A percentile compares a stretch with the other conserved stretches of the same genome.
phyloP scores from a whole-genome alignment of 345 rosid genomes.

The Noccaea bulbosa region DNA sequence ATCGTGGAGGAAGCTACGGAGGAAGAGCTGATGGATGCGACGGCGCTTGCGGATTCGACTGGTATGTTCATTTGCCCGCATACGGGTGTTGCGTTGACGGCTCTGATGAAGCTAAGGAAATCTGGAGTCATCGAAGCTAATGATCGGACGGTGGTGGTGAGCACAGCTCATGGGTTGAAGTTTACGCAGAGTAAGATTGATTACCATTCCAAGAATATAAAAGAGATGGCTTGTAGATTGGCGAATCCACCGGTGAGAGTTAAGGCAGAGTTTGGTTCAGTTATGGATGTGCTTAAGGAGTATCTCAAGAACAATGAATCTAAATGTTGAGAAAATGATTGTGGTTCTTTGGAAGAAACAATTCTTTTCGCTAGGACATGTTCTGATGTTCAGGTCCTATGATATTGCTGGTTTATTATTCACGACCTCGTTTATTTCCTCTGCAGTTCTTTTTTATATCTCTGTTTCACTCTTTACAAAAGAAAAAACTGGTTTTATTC shows the following conservation, averaged over 20 bases:
- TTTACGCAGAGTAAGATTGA: conserved; percentile 78
- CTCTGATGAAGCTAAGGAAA: conserved; percentile 70
- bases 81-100: conserved; percentile 85
- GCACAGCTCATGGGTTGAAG: conserved; percentile 89
- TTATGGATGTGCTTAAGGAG: conserved; percentile 76
- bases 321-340: conserved; percentile 8
- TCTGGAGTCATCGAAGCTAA: conserved; percentile 62
- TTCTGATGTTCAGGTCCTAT: background rate
- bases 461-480: too few relatives aligned
- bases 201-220: conserved; percentile 69
- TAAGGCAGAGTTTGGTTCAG: conserved; percentile 71
- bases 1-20: conserved; percentile 88
- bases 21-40: conserved; percentile 89
- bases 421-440: too few relatives aligned
- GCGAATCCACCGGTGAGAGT: conserved; percentile 78
- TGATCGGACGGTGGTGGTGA: conserved; percentile 82
- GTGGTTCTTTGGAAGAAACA: background rate
- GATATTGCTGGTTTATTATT: too few relatives aligned
- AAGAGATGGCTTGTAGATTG: conserved; percentile 72
- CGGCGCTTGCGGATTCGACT: conserved; percentile 81
- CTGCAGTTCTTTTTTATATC: too few relatives aligned
- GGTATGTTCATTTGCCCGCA: conserved; percentile 95
- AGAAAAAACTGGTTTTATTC: too few relatives aligned
- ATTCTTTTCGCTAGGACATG: conserved; percentile 10
- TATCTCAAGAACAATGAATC: conserved; percentile 34